Evolutionary conservation across 306 rosid species (phyloP), one percentile per base, ranked within the genome.

Genomic region (Glycine tomentella): DNA sequence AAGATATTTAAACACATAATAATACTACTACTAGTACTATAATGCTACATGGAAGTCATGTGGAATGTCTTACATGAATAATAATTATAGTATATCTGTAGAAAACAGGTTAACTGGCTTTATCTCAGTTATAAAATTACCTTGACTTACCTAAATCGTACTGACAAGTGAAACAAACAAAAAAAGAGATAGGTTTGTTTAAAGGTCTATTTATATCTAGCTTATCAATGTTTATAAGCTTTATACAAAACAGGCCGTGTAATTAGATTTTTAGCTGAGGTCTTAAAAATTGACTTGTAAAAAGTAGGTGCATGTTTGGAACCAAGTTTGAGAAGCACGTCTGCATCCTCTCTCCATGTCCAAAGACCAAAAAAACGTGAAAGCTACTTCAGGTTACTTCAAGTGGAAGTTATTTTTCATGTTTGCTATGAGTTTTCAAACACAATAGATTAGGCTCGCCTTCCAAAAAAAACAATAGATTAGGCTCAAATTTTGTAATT

Each of bases 1-100:
- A 67, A 75, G 49, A 77, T 71, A 70, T 25, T 51, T 61, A 13
- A 51, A 70, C 78, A 61, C 31, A 49, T 82, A 15, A 49, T 78
- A 59, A 57, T 17, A 12, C n/a, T 49, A n/a, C n/a, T n/a, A n/a
- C 13, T 13, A 67, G 76, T 74, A 58, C 63, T 65, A 75, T 34
- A 69, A 69, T 69, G 62, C 57, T 66, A 48, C 81, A 38, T 33
- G 58, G 38, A 40, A 57, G 0, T 75, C 76, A 68, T 56, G 69
- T 80, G 84, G 74, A 31, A 12, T 46, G 46, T 75, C 51, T 66
- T 50, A 50, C 51, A 59, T 42, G 6, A 38, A 58, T 17, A 17
- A 62, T 10, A 17, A 62, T 15, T 9, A 75, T 36, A 9, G 2
- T 42, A 16, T 6, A 40, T 38, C 52, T 15, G 3, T 5, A 55